Conservation (phyloP, 1,284 basidiomycete genomes). For the Sutorius eximius region DNA sequence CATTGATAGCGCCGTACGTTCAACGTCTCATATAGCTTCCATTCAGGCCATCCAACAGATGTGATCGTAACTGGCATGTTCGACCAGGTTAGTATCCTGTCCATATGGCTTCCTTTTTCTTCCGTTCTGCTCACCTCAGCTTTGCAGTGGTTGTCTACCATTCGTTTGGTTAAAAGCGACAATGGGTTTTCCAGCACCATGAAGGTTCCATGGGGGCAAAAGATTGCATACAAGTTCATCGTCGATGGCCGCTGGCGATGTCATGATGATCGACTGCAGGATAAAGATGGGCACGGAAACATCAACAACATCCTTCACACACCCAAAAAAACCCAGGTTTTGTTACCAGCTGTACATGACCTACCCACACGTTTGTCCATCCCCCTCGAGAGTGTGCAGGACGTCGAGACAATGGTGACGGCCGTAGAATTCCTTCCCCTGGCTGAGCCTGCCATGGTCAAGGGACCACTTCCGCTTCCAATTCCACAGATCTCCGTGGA, state of each 20-base stretch:
- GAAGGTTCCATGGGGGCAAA: conserved; percentile 62
- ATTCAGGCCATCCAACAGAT: conserved; percentile 49
- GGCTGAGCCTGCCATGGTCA: conserved; percentile 11
- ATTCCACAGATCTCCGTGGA: conserved; percentile 35
- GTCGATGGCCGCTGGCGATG: conserved; percentile 73
- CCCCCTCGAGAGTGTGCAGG: conserved; percentile 7
- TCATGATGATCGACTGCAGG: conserved; percentile 56
- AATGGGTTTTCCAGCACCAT: conserved; percentile 58
- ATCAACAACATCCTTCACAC: conserved; percentile 72
- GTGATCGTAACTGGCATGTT: conserved; percentile 77
- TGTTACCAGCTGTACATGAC: conserved; percentile 5
- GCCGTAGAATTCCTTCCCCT: conserved; percentile 25
- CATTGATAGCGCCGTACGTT: conserved; percentile 6
- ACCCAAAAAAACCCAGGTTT: conserved; percentile 47
- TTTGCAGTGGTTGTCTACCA: conserved; percentile 63
- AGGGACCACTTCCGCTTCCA: conserved; percentile 10
- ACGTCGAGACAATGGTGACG: conserved; percentile 28
- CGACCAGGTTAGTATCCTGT: conserved; percentile 58
- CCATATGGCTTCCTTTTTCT: not conserved
- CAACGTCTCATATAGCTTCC: conserved; percentile 12
- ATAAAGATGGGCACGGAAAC: conserved; percentile 61
- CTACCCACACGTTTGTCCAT: conserved; percentile 18
- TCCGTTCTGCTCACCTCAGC: conserved; percentile 7
- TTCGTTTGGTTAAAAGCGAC: conserved; percentile 51
- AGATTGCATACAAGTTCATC: conserved; percentile 73